Conservation (phyloP, 169 alveolate genomes). For the Pseudocohnilembus persalinus region DNA sequence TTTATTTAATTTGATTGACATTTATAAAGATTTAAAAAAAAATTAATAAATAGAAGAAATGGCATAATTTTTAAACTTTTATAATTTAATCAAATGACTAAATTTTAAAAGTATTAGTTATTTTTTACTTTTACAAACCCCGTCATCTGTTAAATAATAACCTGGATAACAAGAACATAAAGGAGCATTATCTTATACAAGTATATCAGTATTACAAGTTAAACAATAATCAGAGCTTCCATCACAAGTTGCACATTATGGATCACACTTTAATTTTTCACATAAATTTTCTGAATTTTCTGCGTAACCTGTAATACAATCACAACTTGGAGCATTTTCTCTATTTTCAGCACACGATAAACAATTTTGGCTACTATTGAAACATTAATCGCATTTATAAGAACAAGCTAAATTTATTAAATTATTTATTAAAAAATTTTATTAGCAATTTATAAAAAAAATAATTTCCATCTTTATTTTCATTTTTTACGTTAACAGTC, state of each 20-base stretch:
- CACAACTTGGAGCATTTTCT: not conserved
- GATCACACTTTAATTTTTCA: not conserved
- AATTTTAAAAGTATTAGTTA: not conserved
- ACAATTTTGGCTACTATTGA: too few relatives aligned
- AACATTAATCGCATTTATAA: too few relatives aligned
- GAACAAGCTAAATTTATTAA: too few relatives aligned
- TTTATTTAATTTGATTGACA: too few relatives aligned
- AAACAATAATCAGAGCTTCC: not conserved
- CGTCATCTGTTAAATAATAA: not conserved
- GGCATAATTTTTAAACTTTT: not conserved
- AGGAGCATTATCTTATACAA: not conserved
- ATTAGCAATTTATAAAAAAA: too few relatives aligned
- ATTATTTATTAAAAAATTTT: too few relatives aligned
- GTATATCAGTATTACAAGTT: not conserved
- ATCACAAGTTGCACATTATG: not conserved
- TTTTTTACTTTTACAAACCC: not conserved
- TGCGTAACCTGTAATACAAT: not conserved
- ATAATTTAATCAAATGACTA: too few relatives aligned
- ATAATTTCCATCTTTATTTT: too few relatives aligned
- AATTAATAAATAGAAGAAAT: too few relatives aligned
- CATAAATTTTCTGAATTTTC: not conserved
- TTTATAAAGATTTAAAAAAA: too few relatives aligned
- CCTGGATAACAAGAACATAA: not conserved
- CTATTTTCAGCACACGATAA: not conserved
- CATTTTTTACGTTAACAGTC: too few relatives aligned